Conservation (phyloP, 1,139 yeast species). For the Yamadazyma oceani region DNA sequence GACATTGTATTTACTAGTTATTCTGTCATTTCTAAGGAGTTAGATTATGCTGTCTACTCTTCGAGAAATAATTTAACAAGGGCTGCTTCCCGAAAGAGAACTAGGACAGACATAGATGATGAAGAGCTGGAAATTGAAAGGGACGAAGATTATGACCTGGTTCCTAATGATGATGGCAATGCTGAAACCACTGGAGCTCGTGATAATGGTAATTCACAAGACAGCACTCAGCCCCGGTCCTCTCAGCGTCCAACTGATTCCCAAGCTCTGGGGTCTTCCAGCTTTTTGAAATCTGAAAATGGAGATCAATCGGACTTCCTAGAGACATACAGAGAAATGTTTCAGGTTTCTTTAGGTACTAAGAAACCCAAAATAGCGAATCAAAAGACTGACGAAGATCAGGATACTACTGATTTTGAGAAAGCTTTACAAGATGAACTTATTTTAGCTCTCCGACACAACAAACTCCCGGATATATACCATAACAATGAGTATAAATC, state of each 20-base stretch:
- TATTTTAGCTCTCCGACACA: constrained; percentile 32
- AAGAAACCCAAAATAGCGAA: constrained; percentile 34
- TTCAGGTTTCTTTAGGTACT: constrained; percentile 28
- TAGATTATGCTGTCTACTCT: constrained; percentile 78
- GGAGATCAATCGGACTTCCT: not conserved
- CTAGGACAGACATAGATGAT: constrained; percentile 8
- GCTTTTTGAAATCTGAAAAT: not conserved
- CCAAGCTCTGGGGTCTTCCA: not conserved
- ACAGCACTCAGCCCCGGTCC: no score
- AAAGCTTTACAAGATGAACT: constrained; percentile 39
- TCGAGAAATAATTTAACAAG: constrained; percentile 60
- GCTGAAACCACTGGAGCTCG: not conserved
- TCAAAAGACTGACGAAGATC: constrained; percentile 20
- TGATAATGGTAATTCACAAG: no score
- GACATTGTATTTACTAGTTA: constrained; percentile 89
- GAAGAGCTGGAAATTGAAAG: constrained; percentile 14
- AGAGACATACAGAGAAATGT: constrained; percentile 25
- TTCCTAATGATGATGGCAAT: constrained; percentile 9
- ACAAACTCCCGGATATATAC: constrained; percentile 25
- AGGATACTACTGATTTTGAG: constrained; percentile 35
- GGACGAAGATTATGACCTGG: constrained; percentile 11
- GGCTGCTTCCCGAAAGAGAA: constrained; percentile 21
- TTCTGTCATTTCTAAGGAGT: constrained; percentile 63
- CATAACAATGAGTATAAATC: constrained; percentile 59
- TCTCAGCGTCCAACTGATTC: no score